A percentile compares a stretch with the other conserved stretches of the same genome.
Conservation (phyloP, 192 early-diverging fungal genomes). For the Powellomyces hirtus region DNA sequence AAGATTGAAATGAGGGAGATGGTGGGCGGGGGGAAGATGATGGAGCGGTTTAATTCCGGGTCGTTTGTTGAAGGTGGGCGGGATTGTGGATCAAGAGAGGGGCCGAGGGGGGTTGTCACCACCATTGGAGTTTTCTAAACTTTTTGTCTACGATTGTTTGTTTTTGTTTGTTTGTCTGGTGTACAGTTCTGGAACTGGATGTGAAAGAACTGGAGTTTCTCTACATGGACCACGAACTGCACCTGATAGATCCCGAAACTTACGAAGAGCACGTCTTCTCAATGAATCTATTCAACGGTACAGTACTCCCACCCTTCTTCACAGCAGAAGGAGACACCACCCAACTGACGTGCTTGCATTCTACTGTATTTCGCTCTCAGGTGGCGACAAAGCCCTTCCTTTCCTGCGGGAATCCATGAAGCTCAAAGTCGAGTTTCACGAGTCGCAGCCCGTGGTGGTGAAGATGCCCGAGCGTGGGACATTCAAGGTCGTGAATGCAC, state of each 20-base stretch:
- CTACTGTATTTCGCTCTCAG: slow-evolving; percentile 15
- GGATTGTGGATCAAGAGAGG: too few relatives aligned
- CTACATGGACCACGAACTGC: slow-evolving; percentile 61
- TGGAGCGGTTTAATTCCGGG: slow-evolving; percentile 70
- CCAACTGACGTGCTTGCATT: neutral
- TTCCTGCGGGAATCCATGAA: slow-evolving; percentile 54
- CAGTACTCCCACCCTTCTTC: slow-evolving; percentile 9
- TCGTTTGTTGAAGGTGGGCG: slow-evolving; percentile 66
- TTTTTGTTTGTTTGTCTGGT: neutral
- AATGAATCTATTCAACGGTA: slow-evolving; percentile 59
- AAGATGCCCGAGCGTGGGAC: slow-evolving; percentile 54
- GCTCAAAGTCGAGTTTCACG: slow-evolving; percentile 57
- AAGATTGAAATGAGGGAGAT: slow-evolving; percentile 73
- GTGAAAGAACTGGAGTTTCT: slow-evolving; percentile 70
- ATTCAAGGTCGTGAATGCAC: slow-evolving; percentile 18
- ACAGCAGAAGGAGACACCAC: neutral
- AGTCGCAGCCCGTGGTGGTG: slow-evolving; percentile 54
- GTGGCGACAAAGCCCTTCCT: slow-evolving; percentile 35
- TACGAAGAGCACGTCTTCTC: slow-evolving; percentile 71
- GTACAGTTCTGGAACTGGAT: slow-evolving; percentile 46
- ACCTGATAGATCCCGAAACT: slow-evolving; percentile 67
- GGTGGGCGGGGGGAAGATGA: slow-evolving; percentile 50
- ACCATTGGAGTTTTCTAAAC: neutral
- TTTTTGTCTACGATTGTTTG: neutral
- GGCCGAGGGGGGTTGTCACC: neutral